Evolutionary conservation across 116 monocot genomes (phyloP).

Genomic region (Iris pallida): DNA sequence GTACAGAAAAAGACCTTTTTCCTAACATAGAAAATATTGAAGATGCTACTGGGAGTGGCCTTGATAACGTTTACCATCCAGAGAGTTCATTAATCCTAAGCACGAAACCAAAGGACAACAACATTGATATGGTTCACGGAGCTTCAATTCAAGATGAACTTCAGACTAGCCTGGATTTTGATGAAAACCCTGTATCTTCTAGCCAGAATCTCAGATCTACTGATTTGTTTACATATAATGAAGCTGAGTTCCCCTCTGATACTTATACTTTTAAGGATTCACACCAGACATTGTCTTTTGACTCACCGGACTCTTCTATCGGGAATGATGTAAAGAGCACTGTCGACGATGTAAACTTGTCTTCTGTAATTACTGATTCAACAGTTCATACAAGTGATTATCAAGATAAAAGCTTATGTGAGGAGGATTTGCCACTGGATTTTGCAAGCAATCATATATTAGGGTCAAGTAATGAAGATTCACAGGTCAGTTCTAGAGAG

Average conservation of each 20-base stretch:
- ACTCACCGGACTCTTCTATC: constrained; percentile 7
- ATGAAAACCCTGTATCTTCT: constrained; percentile 18
- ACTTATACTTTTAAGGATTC: constrained; percentile 15
- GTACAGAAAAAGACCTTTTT: constrained; percentile 31
- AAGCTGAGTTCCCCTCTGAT: constrained; percentile 16
- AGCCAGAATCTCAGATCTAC: constrained; percentile 13
- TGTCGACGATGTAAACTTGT: constrained; percentile 6
- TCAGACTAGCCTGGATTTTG: constrained; percentile 15
- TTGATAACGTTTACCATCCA: constrained; percentile 17
- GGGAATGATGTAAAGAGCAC: constrained; percentile 5
- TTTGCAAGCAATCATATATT: constrained; percentile 13
- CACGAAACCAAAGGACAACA: constrained; percentile 13
- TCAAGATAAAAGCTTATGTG: constrained; percentile 16
- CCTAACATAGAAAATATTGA: constrained; percentile 28
- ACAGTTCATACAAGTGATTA: constrained; percentile 9
- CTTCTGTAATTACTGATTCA: constrained; percentile 14
- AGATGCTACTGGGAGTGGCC: constrained; percentile 27
- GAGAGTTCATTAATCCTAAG: constrained; percentile 14
- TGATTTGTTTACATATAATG: constrained; percentile 20
- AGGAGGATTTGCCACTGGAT: constrained; percentile 17
- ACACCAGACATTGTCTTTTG: constrained; percentile 19
- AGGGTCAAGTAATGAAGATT: constrained; percentile 28
- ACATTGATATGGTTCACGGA: constrained; percentile 11
- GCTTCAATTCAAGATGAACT: constrained; percentile 20
- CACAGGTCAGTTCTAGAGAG: constrained; percentile 13